These are phyloP conservation scores for Picochlorum sp. DNA, from an alignment of 139 green algal genomes.

Conservation along the genomic window DNA sequence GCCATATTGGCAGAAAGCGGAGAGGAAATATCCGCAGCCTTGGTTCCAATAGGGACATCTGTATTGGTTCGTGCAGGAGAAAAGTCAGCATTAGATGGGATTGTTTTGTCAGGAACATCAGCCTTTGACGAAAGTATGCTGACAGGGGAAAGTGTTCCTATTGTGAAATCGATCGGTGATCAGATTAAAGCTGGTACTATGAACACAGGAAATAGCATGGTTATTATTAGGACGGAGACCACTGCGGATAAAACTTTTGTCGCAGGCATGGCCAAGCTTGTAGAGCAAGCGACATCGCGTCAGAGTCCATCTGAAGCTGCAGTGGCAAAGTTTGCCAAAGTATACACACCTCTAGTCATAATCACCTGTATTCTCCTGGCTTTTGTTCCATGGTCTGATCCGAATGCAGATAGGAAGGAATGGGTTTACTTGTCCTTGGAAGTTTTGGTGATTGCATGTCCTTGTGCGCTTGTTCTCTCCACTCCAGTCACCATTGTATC, in stretches of 20 bases:
- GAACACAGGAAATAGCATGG: constrained; percentile 34
- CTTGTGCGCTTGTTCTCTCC: constrained; percentile 77
- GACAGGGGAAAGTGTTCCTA: constrained; percentile 55
- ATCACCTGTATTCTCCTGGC: constrained; percentile 42
- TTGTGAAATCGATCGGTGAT: constrained; percentile 40
- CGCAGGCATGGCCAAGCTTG: constrained; percentile 49
- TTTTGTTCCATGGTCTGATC: constrained; percentile 34
- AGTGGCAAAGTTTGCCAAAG: constrained; percentile 50
- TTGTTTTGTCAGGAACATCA: constrained; percentile 43
- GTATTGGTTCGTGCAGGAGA: constrained; percentile 58
- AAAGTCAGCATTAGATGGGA: constrained; percentile 63
- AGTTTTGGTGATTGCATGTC: constrained; percentile 72
- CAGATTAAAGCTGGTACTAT: constrained; percentile 52
- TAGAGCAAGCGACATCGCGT: constrained; percentile 47
- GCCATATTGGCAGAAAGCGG: constrained; percentile 23
- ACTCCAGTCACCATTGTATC: constrained; percentile 59
- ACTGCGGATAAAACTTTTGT: constrained; percentile 52
- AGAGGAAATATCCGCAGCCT: constrained; percentile 10
- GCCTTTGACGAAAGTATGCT: constrained; percentile 67
- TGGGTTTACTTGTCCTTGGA: constrained; percentile 66
- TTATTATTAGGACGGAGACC: constrained; percentile 46
- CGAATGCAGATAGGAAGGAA: constrained; percentile 18
- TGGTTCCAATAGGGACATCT: constrained; percentile 15
- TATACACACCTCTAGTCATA: constrained; percentile 68
- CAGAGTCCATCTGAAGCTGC: constrained; percentile 40